These are phyloP conservation scores for Staphylotrichum longicolle DNA, from an alignment of 495 filamentous ascomycete species.

Conservation along the genomic window DNA sequence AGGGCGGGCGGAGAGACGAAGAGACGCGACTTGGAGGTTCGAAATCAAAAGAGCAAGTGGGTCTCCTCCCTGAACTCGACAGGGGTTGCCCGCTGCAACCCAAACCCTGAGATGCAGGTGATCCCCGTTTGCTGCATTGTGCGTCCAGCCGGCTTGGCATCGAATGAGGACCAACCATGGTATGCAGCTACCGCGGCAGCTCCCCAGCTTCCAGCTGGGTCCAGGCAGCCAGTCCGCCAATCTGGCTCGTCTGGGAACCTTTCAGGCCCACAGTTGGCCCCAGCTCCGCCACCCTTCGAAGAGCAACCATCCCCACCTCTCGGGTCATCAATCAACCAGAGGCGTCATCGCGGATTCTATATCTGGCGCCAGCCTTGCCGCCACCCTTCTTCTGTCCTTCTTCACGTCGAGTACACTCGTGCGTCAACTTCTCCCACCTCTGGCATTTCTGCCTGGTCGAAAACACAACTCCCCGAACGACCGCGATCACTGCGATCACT, in stretches of 20 bases:
- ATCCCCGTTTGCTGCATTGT: too few relatives aligned
- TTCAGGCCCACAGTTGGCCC: background rate
- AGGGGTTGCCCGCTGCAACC: slow-evolving; percentile 7
- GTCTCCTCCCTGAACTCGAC: background rate
- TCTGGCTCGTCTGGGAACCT: slow-evolving; percentile 11
- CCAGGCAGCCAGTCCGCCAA: background rate
- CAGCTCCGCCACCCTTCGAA: slow-evolving; percentile 17
- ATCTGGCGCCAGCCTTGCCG: background rate
- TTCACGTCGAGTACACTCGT: background rate
- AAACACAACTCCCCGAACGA: slow-evolving; percentile 2
- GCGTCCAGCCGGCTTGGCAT: too few relatives aligned
- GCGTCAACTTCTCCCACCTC: background rate
- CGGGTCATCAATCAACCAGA: slow-evolving; percentile 17
- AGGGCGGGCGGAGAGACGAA: background rate
- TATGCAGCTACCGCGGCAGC: too few relatives aligned
- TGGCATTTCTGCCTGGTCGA: background rate
- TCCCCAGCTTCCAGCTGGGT: background rate
- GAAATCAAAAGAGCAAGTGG: slow-evolving; percentile 6
- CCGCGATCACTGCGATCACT: slow-evolving; percentile 3
- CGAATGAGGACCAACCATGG: too few relatives aligned
- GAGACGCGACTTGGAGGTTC: slow-evolving; percentile 18
- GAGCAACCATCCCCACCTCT: slow-evolving; percentile 17
- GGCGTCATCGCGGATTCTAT: slow-evolving; percentile 5
- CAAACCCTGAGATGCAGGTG: slow-evolving; percentile 10
- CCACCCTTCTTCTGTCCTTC: background rate